A percentile compares a stretch with the other conserved stretches of the same genome.
phyloP scores from a whole-genome alignment of 1,284 basidiomycete species.

The Leccinum fuscescens region DNA sequence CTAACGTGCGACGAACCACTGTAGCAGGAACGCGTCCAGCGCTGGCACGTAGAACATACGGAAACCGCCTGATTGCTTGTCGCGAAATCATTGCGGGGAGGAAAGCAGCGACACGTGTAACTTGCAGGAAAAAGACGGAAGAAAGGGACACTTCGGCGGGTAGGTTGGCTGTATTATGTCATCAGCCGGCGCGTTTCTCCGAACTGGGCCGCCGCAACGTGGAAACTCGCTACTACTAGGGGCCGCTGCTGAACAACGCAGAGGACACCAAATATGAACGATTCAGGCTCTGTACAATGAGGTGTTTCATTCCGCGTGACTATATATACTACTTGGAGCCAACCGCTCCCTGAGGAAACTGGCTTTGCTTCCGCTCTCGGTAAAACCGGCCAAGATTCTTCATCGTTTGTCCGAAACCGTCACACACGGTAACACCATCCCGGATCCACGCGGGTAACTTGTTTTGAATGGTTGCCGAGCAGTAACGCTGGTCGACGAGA shows the following conservation, averaged over 20 bases:
- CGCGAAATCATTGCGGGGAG: conserved; percentile 30
- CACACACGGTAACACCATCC: conserved; percentile 56
- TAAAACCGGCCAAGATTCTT: conserved; percentile 72
- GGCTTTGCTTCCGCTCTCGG: conserved; percentile 40
- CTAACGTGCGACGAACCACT: conserved; percentile 35
- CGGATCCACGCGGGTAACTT: conserved; percentile 92
- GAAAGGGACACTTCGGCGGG: conserved; percentile 3
- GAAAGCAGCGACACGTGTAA: background rate
- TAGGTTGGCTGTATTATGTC: conserved; percentile 18
- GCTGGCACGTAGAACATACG: conserved; percentile 21
- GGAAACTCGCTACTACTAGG: background rate
- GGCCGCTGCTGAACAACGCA: background rate
- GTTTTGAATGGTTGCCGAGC: conserved; percentile 57
- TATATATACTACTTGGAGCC: conserved; percentile 7
- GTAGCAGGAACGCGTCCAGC: conserved; percentile 13
- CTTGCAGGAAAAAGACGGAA: background rate
- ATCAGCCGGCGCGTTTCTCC: background rate
- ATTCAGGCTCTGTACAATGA: background rate
- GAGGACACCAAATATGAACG: conserved; percentile 4
- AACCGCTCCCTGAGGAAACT: background rate
- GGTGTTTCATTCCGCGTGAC: background rate
- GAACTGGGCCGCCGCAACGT: conserved; percentile 4
- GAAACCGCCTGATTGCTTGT: conserved; percentile 32
- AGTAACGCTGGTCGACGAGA: conserved; percentile 83
- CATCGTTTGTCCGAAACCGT: conserved; percentile 74